Base-by-base conservation (phyloP, 129 eudicot species). In the Chrysanthemum makinoi region DNA sequence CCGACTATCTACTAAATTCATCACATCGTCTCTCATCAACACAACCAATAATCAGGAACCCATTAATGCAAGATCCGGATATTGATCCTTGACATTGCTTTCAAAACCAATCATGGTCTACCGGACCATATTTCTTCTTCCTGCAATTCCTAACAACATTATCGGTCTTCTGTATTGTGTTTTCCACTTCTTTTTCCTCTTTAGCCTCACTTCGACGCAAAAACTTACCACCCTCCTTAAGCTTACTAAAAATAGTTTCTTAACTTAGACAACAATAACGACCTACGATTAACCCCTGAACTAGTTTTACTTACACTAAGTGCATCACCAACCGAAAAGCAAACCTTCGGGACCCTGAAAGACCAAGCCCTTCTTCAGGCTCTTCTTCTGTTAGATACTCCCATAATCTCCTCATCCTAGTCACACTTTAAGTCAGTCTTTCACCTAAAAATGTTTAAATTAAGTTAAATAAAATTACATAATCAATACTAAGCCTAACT, bases 281-380 rank as follows among this genome's bases (percentile, higher is more conserved):
- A 89, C 79, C 95, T 76, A 57, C 88, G 86, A 70, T 82, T 77
- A 71, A 72, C 84, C 20, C 87, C 82, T n/a, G 96, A 82, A 43
- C 84, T 85, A 24, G 88, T 89, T 80, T 86, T 86, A 69, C 86
- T 89, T 17, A 89, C 87, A 33, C 83, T 86, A 33, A 92, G 83
- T 1, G 98, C 98, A 82, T 92, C 98, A 70, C 86, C 86, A 6
- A 92, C 96, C 0, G 96, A 92, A 80, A 92, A 89, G 98, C 98
- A 75, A 92, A 92, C 68, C 98, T 80, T 62, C 89, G 96, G 0
- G 96, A 89, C 30, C 98, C 96, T 0, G 98, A 92, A 49, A 92
- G 84, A 87, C 89, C 98, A 66, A 92, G 91, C 54, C 97, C 97
- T 19, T 94, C 89, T 69, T 84, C 90, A 2, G 88, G 85, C n/a